phyloP scores from a whole-genome alignment of 805 yeast genomes.

The Brettanomyces nanus region DNA sequence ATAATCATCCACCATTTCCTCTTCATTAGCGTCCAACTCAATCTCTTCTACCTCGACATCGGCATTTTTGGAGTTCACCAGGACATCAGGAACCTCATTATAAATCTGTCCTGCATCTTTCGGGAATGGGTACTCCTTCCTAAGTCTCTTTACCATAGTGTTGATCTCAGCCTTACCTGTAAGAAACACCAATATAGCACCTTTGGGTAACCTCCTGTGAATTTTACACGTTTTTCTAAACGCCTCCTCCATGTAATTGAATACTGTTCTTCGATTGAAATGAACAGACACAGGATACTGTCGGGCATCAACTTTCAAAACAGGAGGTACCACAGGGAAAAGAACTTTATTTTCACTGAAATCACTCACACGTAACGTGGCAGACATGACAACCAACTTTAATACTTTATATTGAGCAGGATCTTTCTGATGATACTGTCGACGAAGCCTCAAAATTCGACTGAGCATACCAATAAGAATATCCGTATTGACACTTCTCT shows the following conservation, averaged over 20 bases:
- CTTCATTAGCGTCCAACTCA: conserved; percentile 44
- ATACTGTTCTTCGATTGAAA: conserved; percentile 72
- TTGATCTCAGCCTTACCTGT: conserved; percentile 94
- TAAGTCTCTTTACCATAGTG: conserved; percentile 60
- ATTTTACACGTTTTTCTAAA: conserved; percentile 79
- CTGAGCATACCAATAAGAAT: conserved; percentile 91
- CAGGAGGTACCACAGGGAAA: conserved; percentile 73
- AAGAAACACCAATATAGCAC: conserved; percentile 84
- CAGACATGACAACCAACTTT: conserved; percentile 91
- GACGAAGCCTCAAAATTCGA: conserved; percentile 70
- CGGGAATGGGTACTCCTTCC: conserved; percentile 58
- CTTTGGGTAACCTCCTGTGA: conserved; percentile 81
- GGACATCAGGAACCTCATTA: conserved; percentile 34
- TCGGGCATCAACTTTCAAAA: conserved; percentile 83
- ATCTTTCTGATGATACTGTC: conserved; percentile 39
- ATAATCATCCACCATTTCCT: conserved; percentile 31
- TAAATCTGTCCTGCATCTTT: conserved; percentile 16
- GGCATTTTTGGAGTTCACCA: conserved; percentile 48
- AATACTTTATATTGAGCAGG: conserved; percentile 49
- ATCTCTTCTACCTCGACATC: conserved; percentile 84
- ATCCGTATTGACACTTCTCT: conserved; percentile 92
- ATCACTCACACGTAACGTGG: conserved; percentile 89
- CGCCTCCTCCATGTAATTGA: conserved; percentile 80
- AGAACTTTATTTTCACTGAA: conserved; percentile 74
- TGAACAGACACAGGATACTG: conserved; percentile 91